phyloP scores from a whole-genome alignment of 2,329 filamentous ascomycete genomes.

The Xylariomycetidae sp. region DNA sequence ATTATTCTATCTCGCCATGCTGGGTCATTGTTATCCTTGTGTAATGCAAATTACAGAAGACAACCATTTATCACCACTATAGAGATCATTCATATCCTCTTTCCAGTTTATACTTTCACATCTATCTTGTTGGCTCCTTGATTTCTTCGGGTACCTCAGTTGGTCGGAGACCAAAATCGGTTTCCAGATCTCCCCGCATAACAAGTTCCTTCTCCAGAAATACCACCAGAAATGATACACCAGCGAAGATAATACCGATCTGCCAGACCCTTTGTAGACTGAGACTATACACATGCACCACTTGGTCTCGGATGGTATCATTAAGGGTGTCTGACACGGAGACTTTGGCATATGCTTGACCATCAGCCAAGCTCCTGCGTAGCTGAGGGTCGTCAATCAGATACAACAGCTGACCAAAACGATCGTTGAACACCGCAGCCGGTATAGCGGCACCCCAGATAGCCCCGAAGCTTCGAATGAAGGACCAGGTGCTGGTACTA shows the following conservation, averaged over 20 bases:
- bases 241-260: slow-evolving; percentile 7
- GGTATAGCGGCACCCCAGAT: slow-evolving; percentile 34
- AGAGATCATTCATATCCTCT: no score
- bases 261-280: not conserved
- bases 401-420: not conserved
- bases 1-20: no score
- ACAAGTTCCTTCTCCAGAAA: slow-evolving; percentile 8
- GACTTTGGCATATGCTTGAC: not conserved
- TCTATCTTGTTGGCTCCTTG: no score
- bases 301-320: not conserved
- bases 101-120: no score
- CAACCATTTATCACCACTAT: no score
- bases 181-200: no score
- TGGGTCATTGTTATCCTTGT: no score
- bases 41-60: no score
- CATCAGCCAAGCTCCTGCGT: not conserved
- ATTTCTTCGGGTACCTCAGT: no score
- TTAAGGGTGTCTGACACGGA: slow-evolving; percentile 5
- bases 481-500: slow-evolving; percentile 29
- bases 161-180: no score
- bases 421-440: slow-evolving; percentile 25
- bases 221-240: slow-evolving; percentile 7
- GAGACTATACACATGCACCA: not conserved
- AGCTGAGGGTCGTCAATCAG: not conserved
- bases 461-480: slow-evolving; percentile 34